phyloP scores from a whole-genome alignment of 768 basidiomycete genomes.

The Tricholoma furcatifolium region DNA sequence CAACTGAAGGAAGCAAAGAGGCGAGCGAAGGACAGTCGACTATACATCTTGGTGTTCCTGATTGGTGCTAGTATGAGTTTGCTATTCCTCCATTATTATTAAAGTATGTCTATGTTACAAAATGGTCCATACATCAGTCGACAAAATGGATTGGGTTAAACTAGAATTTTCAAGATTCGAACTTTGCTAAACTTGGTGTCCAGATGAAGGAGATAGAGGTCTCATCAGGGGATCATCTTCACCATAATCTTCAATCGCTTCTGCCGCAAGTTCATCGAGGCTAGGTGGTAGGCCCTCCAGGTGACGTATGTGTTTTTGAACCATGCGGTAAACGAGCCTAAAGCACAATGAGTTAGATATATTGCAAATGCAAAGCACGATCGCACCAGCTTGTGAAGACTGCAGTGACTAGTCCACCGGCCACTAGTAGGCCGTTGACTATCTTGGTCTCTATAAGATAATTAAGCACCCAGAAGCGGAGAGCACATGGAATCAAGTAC shows the following conservation, averaged over 20 bases:
- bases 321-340: constrained; percentile 66
- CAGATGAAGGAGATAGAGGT: constrained; percentile 11
- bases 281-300: constrained; percentile 48
- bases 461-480: neutral
- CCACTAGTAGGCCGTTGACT: constrained; percentile 59
- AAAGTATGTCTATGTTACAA: constrained; percentile 13
- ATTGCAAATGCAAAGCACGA: neutral
- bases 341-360: constrained; percentile 11
- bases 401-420: constrained; percentile 57
- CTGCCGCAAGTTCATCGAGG: constrained; percentile 54
- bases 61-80: constrained; percentile 89
- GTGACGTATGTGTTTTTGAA: constrained; percentile 59
- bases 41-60: constrained; percentile 90
- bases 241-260: constrained; percentile 56
- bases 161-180: neutral
- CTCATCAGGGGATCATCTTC: constrained; percentile 61
- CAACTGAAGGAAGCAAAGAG: constrained; percentile 89
- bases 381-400: constrained; percentile 66
- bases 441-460: constrained; percentile 53
- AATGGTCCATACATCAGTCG: neutral
- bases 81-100: constrained; percentile 93
- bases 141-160: neutral
- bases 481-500: constrained; percentile 36
- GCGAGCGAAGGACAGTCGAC: constrained; percentile 80
- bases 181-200: neutral